These are phyloP conservation scores for Spiraea crenata DNA, from an alignment of 331 rosid genomes.

Conservation along the genomic window DNA sequence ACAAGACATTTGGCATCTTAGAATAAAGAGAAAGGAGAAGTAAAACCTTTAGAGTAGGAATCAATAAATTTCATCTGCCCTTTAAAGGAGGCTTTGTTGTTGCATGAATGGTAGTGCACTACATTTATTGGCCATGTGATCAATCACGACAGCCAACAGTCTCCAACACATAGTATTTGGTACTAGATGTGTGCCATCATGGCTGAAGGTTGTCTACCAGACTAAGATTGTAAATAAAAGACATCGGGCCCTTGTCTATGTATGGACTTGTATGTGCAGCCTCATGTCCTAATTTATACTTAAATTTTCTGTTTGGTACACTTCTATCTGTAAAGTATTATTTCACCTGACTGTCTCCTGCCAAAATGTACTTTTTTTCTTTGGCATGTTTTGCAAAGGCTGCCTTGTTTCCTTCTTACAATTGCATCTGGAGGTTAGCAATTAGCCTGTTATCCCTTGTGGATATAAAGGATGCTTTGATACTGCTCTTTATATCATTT, in stretches of 20 bases:
- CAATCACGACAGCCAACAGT: background rate
- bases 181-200: background rate
- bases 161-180: background rate
- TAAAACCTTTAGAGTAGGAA: background rate
- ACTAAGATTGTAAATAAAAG: background rate
- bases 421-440: slow-evolving; percentile 19
- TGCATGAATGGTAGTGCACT: background rate
- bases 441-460: background rate
- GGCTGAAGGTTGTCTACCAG: background rate
- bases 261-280: slow-evolving; percentile 5
- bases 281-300: background rate
- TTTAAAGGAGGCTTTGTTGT: background rate
- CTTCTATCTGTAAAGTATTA: background rate
- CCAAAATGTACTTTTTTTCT: background rate
- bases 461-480: slow-evolving; percentile 8
- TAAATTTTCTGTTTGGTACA: background rate
- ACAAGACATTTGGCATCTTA: background rate
- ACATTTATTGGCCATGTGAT: background rate
- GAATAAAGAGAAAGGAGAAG: background rate
- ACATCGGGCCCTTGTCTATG: background rate
- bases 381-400: slow-evolving; percentile 1
- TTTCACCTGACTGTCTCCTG: background rate
- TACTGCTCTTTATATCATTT: slow-evolving; percentile 16
- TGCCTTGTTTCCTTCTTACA: background rate
- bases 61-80: background rate